These are phyloP conservation scores for Cubamyces sp. DNA, from an alignment of 768 basidiomycete genomes.

Conservation along the genomic window DNA sequence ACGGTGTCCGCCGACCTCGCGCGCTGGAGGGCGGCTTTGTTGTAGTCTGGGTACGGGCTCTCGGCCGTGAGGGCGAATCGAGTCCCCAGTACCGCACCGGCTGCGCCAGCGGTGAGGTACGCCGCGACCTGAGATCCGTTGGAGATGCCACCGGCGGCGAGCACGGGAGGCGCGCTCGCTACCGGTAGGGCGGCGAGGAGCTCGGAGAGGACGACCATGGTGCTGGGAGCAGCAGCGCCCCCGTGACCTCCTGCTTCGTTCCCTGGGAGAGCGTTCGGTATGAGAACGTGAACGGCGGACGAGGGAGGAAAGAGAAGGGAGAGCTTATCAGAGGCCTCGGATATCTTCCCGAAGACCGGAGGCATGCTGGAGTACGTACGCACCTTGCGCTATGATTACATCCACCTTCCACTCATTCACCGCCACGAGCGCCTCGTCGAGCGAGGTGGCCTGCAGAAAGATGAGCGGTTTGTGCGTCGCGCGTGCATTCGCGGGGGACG, in stretches of 20 bases:
- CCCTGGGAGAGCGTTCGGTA: slow-evolving; percentile 46
- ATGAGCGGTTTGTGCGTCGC: slow-evolving; percentile 52
- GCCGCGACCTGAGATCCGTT: slow-evolving; percentile 68
- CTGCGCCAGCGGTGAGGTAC: slow-evolving; percentile 65
- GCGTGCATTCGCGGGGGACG: slow-evolving; percentile 50
- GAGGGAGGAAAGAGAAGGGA: neutral
- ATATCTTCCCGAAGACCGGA: slow-evolving; percentile 1
- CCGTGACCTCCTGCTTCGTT: slow-evolving; percentile 85
- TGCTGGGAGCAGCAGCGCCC: slow-evolving; percentile 54
- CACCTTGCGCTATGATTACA: slow-evolving; percentile 80
- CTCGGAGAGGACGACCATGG: slow-evolving; percentile 61
- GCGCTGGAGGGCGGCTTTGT: slow-evolving; percentile 39
- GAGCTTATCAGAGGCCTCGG: slow-evolving; percentile 15
- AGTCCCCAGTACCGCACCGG: slow-evolving; percentile 74
- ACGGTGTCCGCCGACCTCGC: slow-evolving; percentile 33
- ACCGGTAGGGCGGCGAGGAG: slow-evolving; percentile 49
- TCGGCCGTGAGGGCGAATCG: slow-evolving; percentile 74
- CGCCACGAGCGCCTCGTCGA: slow-evolving; percentile 62
- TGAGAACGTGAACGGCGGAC: neutral
- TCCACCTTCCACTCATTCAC: slow-evolving; percentile 72
- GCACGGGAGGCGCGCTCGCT: slow-evolving; percentile 51
- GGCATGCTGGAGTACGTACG: neutral
- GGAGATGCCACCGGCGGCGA: slow-evolving; percentile 78
- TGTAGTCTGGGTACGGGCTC: slow-evolving; percentile 42
- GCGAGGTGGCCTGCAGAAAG: slow-evolving; percentile 67